Evolutionary conservation across 345 rosid genomes (phyloP).

Genomic region (Rubroshorea leprosula): DNA sequence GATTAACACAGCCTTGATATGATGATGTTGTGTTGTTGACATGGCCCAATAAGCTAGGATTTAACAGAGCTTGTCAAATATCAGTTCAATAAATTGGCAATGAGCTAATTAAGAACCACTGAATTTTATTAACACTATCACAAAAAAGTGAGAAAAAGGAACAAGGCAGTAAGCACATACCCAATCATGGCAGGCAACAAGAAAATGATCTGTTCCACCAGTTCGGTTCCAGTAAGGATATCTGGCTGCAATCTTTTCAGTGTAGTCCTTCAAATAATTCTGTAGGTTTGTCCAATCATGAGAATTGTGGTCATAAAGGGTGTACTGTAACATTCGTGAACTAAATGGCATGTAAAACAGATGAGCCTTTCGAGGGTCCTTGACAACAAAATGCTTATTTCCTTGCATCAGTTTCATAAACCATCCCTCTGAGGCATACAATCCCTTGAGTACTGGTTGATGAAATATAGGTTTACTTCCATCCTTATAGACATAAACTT

Average conservation of each 20-base stretch:
- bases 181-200: conserved; percentile 99
- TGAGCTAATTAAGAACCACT: no score
- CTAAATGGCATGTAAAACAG: conserved; percentile 95
- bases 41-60: background rate
- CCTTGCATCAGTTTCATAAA: conserved; percentile 96
- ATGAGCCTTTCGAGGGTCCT: conserved; percentile 81
- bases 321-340: conserved; percentile 80
- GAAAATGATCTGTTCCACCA: conserved; percentile 89
- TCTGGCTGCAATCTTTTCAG: conserved; percentile 65
- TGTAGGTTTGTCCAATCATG: conserved; percentile 80
- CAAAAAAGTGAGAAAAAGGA: background rate
- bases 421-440: conserved; percentile 99
- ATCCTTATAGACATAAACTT: conserved; percentile 75
- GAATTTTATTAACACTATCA: no score
- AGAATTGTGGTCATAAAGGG: conserved; percentile 84
- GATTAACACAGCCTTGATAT: background rate
- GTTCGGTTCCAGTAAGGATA: conserved; percentile 92
- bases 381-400: conserved; percentile 59
- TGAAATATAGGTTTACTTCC: conserved; percentile 88
- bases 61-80: background rate
- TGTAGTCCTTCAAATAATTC: conserved; percentile 62
- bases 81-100: conserved; percentile 5
- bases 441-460: conserved; percentile 79
- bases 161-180: conserved; percentile 34
- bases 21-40: background rate